Conservation (phyloP, 768 basidiomycete genomes). For the Amanita phalloides region DNA sequence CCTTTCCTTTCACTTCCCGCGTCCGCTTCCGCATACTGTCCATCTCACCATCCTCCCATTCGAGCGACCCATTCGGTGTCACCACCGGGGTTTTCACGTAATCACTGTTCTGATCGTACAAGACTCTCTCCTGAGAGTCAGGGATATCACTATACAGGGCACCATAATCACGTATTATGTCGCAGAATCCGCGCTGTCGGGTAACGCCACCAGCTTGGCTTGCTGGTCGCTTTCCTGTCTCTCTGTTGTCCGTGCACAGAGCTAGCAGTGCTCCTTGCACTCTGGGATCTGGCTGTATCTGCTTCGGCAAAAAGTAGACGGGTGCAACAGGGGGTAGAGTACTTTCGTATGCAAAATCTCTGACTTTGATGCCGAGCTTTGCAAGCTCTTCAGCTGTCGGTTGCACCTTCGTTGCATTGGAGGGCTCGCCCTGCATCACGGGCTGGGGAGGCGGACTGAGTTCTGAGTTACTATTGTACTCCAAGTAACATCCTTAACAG, state of each 20-base stretch:
- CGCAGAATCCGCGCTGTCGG: constrained; percentile 15
- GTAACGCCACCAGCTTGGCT: constrained; percentile 17
- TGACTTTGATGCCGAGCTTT: constrained; percentile 32
- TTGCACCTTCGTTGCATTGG: constrained; percentile 6
- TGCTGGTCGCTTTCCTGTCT: constrained; percentile 21
- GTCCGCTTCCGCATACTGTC: too few relatives aligned
- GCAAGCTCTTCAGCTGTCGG: constrained; percentile 16
- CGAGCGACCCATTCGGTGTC: constrained; percentile 45
- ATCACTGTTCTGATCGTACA: constrained; percentile 22
- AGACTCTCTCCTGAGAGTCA: constrained; percentile 14
- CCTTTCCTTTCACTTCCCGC: too few relatives aligned
- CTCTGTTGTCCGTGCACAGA: neutral
- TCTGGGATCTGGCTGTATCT: constrained; percentile 32
- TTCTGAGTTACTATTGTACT: too few relatives aligned
- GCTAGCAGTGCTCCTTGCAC: constrained; percentile 4
- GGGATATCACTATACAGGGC: constrained; percentile 5
- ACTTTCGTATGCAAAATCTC: constrained; percentile 64
- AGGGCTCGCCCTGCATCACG: constrained; percentile 1
- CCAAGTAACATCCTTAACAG: neutral
- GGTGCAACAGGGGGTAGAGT: constrained; percentile 50
- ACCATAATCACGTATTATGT: constrained; percentile 16
- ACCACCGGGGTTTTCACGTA: constrained; percentile 41
- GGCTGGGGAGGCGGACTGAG: neutral
- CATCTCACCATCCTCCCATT: constrained; percentile 23
- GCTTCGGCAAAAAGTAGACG: constrained; percentile 35